Conservation (phyloP, 345 rosid genomes). For the Salix caprea region DNA sequence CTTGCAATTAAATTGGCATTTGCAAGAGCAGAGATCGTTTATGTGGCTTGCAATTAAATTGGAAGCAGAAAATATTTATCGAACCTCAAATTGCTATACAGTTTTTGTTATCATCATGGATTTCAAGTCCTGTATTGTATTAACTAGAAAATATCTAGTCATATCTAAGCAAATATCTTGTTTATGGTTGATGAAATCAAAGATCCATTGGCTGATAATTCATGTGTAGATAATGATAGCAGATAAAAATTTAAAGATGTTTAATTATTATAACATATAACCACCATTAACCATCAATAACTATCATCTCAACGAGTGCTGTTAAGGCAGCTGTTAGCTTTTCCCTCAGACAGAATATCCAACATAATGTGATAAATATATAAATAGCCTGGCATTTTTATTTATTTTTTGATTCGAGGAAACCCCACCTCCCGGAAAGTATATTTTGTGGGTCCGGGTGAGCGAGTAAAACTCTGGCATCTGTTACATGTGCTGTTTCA, state of each 20-base stretch:
- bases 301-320: no score
- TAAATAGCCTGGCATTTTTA: no score
- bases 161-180: no score
- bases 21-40: neutral
- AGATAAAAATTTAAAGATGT: neutral
- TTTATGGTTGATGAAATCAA: no score
- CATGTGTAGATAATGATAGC: neutral
- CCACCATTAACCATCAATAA: neutral
- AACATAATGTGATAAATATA: no score
- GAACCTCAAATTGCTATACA: neutral
- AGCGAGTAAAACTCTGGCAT: no score
- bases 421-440: no score
- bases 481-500: neutral
- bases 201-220: neutral
- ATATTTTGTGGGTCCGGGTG: no score
- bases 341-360: neutral
- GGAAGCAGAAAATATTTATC: neutral
- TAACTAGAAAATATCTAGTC: no score
- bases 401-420: no score
- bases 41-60: neutral
- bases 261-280: neutral
- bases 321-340: neutral
- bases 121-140: neutral
- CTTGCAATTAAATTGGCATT: neutral
- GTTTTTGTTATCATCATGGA: neutral